A percentile compares a stretch with the other conserved stretches of the same genome.
Conservation (phyloP, 192 early-diverging fungal species). For the Gamsiella multidivaricata region DNA sequence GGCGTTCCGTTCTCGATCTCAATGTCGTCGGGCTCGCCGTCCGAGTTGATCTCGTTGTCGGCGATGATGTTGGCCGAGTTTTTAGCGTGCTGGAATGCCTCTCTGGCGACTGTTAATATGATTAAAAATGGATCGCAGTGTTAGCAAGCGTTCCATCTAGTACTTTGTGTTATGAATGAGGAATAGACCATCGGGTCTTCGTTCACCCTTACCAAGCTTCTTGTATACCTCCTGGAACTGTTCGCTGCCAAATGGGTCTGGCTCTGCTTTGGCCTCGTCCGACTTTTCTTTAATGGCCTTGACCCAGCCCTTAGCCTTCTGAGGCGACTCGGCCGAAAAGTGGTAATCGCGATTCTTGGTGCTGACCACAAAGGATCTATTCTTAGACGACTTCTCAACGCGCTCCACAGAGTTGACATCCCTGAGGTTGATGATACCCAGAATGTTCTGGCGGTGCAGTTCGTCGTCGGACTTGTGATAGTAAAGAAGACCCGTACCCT, state of each 20-base stretch:
- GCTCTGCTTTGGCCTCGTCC: constrained; percentile 36
- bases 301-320: constrained; percentile 53
- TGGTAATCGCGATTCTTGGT: constrained; percentile 53
- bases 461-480: constrained; percentile 54
- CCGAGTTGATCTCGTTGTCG: constrained; percentile 47
- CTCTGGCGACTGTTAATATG: constrained; percentile 25
- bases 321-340: constrained; percentile 44
- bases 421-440: constrained; percentile 54
- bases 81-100: constrained; percentile 48
- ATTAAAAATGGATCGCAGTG: too few relatives aligned
- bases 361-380: constrained; percentile 48
- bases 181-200: background rate
- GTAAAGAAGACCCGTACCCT: constrained; percentile 49
- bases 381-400: constrained; percentile 47
- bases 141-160: too few relatives aligned
- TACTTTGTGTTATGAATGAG: too few relatives aligned
- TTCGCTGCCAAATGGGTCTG: constrained; percentile 22
- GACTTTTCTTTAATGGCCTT: constrained; percentile 50
- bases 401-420: constrained; percentile 53
- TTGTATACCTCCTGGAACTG: constrained; percentile 53
- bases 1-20: constrained; percentile 46
- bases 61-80: constrained; percentile 37
- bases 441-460: constrained; percentile 28
- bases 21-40: constrained; percentile 51
- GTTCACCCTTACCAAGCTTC: constrained; percentile 47